Evolutionary conservation across 176 grass and related monocot genomes (phyloP), one percentile per base, ranked within the genome.

Genomic region (Carex myosuroides): DNA sequence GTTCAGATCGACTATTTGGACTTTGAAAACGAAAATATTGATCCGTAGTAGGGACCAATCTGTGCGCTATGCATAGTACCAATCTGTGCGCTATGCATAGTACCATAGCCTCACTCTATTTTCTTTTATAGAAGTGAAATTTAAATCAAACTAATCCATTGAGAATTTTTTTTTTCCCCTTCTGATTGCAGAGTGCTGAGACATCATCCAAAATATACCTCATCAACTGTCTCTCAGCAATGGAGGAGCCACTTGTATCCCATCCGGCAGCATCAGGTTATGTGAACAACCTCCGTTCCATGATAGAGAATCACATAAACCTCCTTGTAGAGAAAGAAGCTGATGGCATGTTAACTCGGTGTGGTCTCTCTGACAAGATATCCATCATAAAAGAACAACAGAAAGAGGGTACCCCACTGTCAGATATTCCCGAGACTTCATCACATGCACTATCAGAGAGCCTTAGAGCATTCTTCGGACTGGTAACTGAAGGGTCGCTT

Each of bases 171-270:
- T 16, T 63, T 37, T 37, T 80, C 65, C 60, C 29, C 37, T 72
- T 90, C 24, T 54, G 81, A 67, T 69, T 90, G 59, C 91, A 95
- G 93, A 90, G 85, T 66, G 88, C 66, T 39, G 93, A 99, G 84
- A 92, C 87, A 24, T 93, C 88, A 3, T 92, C 88, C 41, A 99
- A 93, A 79, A 87, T 99, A 48, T 99, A 92, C 88, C 89, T 99
- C 83, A 94, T 99, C 85, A 95, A 99, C 77, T 99, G 96, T 69
- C 90, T 99, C 61, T 99, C 96, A 86, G 93, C 91, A 86, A 95
- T 95, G 88, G 89, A 92, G 83, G 93, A 93, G 52, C 90, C 93
- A 70, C 65, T 99, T n/a, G 87, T 90, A 64, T 85, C 81, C 46
- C 93, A 95, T 71, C 89, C 88, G 60, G 89, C 89, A 69, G 93